Conservation (phyloP, 2,329 filamentous ascomycete genomes). For the Fusarium scirpi region DNA sequence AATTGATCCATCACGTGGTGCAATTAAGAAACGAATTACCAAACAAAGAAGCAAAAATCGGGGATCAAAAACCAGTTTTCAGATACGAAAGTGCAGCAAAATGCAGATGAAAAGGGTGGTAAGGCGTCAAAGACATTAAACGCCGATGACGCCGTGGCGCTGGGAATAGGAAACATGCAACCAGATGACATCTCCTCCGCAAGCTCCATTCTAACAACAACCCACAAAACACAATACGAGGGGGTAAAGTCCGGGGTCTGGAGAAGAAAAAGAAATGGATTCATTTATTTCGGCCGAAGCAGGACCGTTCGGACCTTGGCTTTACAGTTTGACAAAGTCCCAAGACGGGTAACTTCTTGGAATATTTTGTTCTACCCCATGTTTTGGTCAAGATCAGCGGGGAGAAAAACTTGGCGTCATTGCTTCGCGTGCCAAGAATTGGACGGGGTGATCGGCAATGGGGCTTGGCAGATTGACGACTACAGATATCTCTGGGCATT, state of each 20-base stretch:
- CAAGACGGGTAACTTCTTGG: neutral
- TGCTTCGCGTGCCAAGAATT: conserved; percentile 20
- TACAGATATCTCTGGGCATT: conserved; percentile 7
- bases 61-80: conserved; percentile 12
- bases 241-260: conserved; percentile 7
- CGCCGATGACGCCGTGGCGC: conserved; percentile 28
- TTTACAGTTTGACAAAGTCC: too few species aligned
- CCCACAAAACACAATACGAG: too few species aligned
- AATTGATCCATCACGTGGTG: neutral
- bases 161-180: conserved; percentile 14
- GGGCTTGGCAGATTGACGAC: conserved; percentile 11
- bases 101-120: neutral
- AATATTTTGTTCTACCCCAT: neutral
- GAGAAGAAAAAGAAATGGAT: conserved; percentile 1
- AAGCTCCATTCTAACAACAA: neutral
- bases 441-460: conserved; percentile 22
- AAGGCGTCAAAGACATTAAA: neutral
- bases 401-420: conserved; percentile 20
- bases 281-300: conserved; percentile 37
- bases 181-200: neutral
- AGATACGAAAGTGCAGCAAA: neutral
- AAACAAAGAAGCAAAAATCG: neutral
- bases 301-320: conserved; percentile 33
- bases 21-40: neutral
- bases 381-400: conserved; percentile 1